Percentiles rank a stretch among this genome's conserved stretches.
phyloP scores from a whole-genome alignment of 164 flowering plant genomes.

The Umbilicus rupestris region DNA sequence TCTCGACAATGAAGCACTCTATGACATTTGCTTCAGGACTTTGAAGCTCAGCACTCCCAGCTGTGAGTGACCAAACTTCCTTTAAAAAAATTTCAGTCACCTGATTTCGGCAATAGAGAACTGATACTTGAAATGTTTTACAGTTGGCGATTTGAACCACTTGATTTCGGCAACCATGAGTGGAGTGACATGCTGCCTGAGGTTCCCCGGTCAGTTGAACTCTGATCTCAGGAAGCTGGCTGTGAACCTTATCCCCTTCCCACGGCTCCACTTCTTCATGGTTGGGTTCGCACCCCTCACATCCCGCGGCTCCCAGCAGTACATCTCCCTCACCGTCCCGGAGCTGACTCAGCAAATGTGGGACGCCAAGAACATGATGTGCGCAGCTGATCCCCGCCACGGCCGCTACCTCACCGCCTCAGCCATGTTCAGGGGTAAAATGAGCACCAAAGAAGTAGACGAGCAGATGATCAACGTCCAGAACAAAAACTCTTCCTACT shows the following conservation, averaged over 20 bases:
- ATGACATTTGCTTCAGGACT: conserved; percentile 77
- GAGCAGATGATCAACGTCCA: conserved; percentile 81
- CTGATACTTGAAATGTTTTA: conserved; percentile 3
- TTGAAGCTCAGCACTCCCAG: conserved; percentile 77
- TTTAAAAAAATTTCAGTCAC: no score
- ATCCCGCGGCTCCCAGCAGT: conserved; percentile 78
- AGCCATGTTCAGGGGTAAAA: conserved; percentile 77
- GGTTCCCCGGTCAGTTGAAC: conserved; percentile 84
- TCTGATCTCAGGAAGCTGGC: conserved; percentile 76
- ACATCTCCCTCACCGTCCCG: conserved; percentile 70
- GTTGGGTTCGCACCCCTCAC: conserved; percentile 85
- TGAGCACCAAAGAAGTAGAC: conserved; percentile 85
- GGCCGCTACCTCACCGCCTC: conserved; percentile 82
- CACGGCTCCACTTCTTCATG: conserved; percentile 90
- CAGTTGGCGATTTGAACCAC: conserved; percentile 87
- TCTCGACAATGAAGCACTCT: conserved; percentile 76
- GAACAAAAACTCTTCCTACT: conserved; percentile 83
- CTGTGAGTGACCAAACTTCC: conserved; percentile 34
- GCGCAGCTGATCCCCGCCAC: conserved; percentile 78
- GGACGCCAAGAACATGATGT: conserved; percentile 86
- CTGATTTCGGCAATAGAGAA: no score
- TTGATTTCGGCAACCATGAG: conserved; percentile 85
- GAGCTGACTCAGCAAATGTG: conserved; percentile 87
- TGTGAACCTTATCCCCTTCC: conserved; percentile 77
- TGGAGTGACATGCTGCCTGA: conserved; percentile 75